A percentile compares a stretch with the other conserved stretches of the same genome.
These are phyloP conservation scores for Nicotiana obtusifolia DNA, from an alignment of 257 asterid species.

Conservation along the genomic window DNA sequence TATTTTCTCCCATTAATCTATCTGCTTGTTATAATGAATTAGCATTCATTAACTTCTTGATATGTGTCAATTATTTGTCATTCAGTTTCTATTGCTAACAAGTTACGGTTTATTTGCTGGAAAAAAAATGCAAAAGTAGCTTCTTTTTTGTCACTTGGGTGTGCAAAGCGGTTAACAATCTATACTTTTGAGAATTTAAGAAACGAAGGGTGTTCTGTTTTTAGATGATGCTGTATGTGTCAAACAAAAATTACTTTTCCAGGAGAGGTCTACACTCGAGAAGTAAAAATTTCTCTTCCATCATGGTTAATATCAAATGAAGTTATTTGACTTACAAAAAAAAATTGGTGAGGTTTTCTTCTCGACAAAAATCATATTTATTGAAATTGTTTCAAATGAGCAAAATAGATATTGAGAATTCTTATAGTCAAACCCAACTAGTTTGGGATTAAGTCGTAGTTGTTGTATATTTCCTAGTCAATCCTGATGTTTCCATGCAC, in stretches of 20 bases:
- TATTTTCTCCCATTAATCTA: conserved; percentile 14
- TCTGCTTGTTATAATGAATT: neutral
- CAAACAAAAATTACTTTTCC: neutral
- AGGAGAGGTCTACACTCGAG: neutral
- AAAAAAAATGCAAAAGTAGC: neutral
- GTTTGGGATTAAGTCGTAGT: neutral
- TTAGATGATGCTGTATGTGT: neutral
- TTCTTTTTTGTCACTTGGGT: neutral
- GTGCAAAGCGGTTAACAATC: neutral
- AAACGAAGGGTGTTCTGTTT: neutral
- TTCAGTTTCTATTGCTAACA: neutral
- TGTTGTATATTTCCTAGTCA: neutral
- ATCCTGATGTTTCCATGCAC: neutral
- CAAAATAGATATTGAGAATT: neutral
- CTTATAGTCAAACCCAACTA: neutral
- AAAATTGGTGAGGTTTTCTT: neutral
- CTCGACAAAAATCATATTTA: neutral
- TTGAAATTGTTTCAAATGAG: neutral
- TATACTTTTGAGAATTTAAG: neutral
- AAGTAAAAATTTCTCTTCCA: neutral
- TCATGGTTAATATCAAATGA: neutral
- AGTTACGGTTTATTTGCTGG: neutral
- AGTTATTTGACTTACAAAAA: neutral
- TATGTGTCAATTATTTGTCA: neutral
- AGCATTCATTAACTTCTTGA: neutral